phyloP scores from a whole-genome alignment of 1,139 yeast genomes.

The Sugiyamaella novakii region DNA sequence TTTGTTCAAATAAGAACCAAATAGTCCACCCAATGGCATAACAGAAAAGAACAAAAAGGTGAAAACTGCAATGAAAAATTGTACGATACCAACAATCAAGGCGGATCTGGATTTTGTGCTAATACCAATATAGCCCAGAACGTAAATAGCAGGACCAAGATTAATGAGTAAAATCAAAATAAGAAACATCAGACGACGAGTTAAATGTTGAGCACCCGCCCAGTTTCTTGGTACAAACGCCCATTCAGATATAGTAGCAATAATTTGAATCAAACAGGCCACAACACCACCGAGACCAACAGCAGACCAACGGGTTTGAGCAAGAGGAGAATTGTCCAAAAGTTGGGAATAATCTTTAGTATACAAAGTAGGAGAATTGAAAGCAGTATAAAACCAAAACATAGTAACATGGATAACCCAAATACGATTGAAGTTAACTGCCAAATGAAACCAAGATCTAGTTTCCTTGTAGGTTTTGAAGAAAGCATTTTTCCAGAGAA shows the following conservation, averaged over 20 bases:
- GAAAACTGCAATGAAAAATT: conserved; percentile 83
- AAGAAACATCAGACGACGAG: conserved; percentile 82
- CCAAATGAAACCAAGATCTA: conserved; percentile 96
- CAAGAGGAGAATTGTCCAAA: conserved; percentile 77
- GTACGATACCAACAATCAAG: conserved; percentile 78
- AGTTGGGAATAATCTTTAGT: conserved; percentile 85
- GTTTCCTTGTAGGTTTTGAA: conserved; percentile 96
- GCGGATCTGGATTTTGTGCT: conserved; percentile 72
- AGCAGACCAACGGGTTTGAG: conserved; percentile 90
- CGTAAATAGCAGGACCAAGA: conserved; percentile 83
- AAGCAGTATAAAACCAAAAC: conserved; percentile 94
- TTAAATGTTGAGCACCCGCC: conserved; percentile 98
- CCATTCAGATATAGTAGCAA: conserved; percentile 94
- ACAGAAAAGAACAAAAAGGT: conserved; percentile 84
- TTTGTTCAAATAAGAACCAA: conserved; percentile 86
- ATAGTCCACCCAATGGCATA: conserved; percentile 97
- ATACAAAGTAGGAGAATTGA: conserved; percentile 87
- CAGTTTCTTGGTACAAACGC: conserved; percentile 95
- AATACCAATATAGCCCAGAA: conserved; percentile 73
- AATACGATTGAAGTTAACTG: conserved; percentile 95
- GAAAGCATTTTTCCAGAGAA: conserved; percentile 88
- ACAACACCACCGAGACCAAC: conserved; percentile 91
- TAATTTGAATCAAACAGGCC: conserved; percentile 76
- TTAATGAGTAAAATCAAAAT: conserved; percentile 66
- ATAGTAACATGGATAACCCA: conserved; percentile 91